These are phyloP conservation scores for Tetradesmus lagerheimii DNA, from an alignment of 139 green algal genomes.

Conservation along the genomic window DNA sequence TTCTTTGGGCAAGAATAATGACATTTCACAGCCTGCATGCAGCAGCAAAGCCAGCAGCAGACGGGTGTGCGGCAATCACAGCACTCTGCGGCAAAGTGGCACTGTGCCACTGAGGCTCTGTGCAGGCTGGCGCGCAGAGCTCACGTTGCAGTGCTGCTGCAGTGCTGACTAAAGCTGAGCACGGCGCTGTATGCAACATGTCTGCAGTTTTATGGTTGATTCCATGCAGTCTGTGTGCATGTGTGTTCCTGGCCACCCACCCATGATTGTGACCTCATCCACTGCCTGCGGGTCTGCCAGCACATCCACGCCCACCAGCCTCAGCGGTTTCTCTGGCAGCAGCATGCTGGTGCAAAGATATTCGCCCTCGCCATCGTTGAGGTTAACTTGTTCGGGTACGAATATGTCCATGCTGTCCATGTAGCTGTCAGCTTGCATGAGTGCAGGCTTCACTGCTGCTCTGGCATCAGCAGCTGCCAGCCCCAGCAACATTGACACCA, in stretches of 20 bases:
- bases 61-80: background rate
- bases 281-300: slow-evolving; percentile 75
- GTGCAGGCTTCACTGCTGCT: background rate
- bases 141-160: background rate
- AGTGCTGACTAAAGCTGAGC: background rate
- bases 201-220: too few relatives aligned
- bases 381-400: slow-evolving; percentile 14
- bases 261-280: slow-evolving; percentile 93
- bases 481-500: background rate
- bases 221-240: background rate
- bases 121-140: too few relatives aligned
- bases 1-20: background rate
- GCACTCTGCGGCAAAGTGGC: too few relatives aligned
- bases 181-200: too few relatives aligned
- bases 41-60: background rate
- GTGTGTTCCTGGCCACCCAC: slow-evolving; percentile 52
- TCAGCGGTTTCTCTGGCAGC: slow-evolving; percentile 69
- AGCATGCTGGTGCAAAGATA: slow-evolving; percentile 77
- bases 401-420: slow-evolving; percentile 43
- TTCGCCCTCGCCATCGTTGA: slow-evolving; percentile 35
- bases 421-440: background rate
- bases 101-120: too few relatives aligned
- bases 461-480: background rate
- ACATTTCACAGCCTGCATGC: background rate
- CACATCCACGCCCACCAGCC: slow-evolving; percentile 76